A percentile compares a stretch with the other conserved stretches of the same genome.
Conservation (phyloP, 2,329 filamentous ascomycete genomes). For the Lasiodiplodia sp. region DNA sequence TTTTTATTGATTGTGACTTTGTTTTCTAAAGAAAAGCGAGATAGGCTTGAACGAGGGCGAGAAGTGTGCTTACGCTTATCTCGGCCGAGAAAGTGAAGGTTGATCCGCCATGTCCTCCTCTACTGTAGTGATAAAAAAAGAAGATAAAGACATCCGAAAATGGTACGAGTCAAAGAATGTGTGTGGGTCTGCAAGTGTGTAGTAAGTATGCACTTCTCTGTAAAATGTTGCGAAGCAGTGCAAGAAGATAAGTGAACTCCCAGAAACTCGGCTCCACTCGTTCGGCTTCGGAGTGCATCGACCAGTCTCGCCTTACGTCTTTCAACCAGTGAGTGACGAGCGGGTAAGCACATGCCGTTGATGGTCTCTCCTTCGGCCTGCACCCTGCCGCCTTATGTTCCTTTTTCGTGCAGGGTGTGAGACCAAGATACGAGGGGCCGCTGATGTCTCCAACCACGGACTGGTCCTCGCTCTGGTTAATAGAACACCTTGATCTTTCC, state of each 20-base stretch:
- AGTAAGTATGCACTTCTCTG: background rate
- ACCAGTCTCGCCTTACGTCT: background rate
- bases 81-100: background rate
- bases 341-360: background rate
- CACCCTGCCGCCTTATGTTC: background rate
- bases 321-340: background rate
- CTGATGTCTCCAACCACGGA: too few relatives aligned
- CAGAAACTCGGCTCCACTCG: background rate
- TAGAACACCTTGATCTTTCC: conserved; percentile 17
- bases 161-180: background rate
- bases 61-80: background rate
- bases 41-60: background rate
- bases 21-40: background rate
- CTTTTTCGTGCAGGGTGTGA: background rate
- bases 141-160: background rate
- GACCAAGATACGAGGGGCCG: background rate
- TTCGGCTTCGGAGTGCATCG: too few relatives aligned
- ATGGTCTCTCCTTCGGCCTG: background rate
- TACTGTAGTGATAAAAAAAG: background rate
- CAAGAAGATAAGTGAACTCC: background rate
- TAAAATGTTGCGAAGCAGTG: background rate
- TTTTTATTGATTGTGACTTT: background rate
- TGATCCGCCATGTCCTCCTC: background rate
- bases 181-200: background rate
- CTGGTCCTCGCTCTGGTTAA: background rate